Evolutionary conservation across 352 stramenopile genomes (phyloP).

Genomic region (Globisporangium cederbergense): DNA sequence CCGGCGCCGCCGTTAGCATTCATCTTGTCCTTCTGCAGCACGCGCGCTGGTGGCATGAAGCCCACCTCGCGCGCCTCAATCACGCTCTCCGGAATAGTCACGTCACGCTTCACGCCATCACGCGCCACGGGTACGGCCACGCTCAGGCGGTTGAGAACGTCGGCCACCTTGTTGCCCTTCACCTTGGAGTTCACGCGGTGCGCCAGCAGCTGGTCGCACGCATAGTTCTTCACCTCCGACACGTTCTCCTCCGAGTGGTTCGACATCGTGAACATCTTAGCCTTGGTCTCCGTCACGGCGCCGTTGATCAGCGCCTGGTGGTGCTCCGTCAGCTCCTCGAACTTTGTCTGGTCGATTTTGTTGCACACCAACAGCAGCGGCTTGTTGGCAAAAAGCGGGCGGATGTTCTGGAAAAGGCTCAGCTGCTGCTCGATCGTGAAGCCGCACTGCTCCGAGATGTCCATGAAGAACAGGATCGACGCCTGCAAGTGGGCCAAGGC

Average conservation of each 20-base stretch:
- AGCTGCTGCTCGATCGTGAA: constrained; percentile 99
- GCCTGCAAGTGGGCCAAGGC: constrained; percentile 98
- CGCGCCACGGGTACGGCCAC: constrained; percentile 94
- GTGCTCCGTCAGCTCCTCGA: constrained; percentile 81
- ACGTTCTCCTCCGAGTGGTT: constrained; percentile 98
- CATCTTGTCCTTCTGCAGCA: constrained; percentile 85
- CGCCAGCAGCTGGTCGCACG: constrained; percentile 95
- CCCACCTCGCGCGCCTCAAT: constrained; percentile 68
- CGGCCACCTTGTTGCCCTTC: constrained; percentile 94
- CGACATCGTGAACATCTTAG: constrained; percentile 97
- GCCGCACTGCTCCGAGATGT: constrained; percentile 99
- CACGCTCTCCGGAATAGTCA: constrained; percentile 93
- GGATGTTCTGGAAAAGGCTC: constrained; percentile 97
- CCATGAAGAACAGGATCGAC: constrained; percentile 99
- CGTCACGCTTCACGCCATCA: constrained; percentile 89
- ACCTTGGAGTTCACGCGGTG: constrained; percentile 94
- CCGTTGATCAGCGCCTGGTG: constrained; percentile 83
- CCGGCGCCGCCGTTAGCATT: constrained; percentile 96
- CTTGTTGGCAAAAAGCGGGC: constrained; percentile 99
- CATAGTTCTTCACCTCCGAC: constrained; percentile 91
- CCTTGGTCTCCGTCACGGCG: constrained; percentile 68
- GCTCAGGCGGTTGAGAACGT: constrained; percentile 95
- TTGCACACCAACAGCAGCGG: constrained; percentile 98
- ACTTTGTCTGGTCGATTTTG: constrained; percentile 98
- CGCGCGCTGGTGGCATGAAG: constrained; percentile 32